Evolutionary conservation across 306 rosid genomes (phyloP).

Genomic region (Dryas alaskensis): DNA sequence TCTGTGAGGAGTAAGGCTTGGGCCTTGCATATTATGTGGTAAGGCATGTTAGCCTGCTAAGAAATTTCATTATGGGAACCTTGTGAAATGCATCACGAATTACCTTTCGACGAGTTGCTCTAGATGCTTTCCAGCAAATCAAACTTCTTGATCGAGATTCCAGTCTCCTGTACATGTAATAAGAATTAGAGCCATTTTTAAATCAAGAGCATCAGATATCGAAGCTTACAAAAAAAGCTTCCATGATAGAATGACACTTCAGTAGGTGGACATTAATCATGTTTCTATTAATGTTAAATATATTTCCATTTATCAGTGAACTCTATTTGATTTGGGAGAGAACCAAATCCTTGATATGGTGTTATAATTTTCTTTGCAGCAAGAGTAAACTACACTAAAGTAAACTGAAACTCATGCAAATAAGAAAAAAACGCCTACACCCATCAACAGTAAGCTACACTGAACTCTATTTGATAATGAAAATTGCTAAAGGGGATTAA

Average conservation of each 20-base stretch:
- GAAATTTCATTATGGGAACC: constrained; percentile 14
- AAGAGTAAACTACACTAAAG: background rate
- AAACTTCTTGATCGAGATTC: constrained; percentile 94
- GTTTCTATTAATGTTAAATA: background rate
- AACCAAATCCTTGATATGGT: background rate
- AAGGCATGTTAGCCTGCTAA: background rate
- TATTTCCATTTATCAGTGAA: background rate
- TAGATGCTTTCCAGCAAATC: constrained; percentile 86
- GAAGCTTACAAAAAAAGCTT: background rate
- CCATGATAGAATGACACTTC: background rate
- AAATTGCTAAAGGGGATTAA: no score
- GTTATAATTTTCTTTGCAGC: background rate
- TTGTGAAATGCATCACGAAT: constrained; percentile 13
- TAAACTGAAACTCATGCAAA: no score
- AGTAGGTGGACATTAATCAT: background rate
- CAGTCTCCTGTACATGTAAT: constrained; percentile 62
- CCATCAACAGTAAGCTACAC: no score
- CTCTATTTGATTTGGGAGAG: background rate
- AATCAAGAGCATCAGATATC: constrained; percentile 4
- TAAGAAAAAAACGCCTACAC: no score
- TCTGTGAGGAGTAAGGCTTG: no score
- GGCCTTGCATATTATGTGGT: no score
- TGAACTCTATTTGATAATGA: no score
- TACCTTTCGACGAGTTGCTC: constrained; percentile 83
- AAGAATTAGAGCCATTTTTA: constrained; percentile 16